phyloP scores from a whole-genome alignment of 1,284 basidiomycete species.

The Cerioporus squamosus region DNA sequence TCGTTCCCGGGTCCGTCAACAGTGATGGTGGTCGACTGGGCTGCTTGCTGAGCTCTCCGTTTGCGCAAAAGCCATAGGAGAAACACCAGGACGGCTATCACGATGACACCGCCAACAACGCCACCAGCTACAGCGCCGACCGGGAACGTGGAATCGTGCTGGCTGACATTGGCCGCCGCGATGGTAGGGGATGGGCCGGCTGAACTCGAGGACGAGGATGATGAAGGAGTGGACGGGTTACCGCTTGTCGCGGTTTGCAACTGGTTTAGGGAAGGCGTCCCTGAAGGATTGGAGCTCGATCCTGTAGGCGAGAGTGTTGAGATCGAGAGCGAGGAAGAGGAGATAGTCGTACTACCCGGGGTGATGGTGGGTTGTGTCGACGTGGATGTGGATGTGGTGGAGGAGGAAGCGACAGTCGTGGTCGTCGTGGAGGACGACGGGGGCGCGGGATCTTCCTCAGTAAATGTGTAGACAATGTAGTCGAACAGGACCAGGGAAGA shows the following conservation, averaged over 20 bases:
- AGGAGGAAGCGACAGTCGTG: background rate
- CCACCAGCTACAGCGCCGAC: background rate
- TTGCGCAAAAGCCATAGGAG: no score
- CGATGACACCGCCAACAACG: background rate
- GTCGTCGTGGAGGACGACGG: background rate
- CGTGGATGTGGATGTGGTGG: background rate
- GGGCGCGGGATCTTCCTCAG: background rate
- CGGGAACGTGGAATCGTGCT: background rate
- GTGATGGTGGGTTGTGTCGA: background rate
- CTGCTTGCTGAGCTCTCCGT: no score
- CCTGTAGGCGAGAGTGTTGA: background rate
- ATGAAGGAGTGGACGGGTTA: no score
- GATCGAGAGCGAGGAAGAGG: background rate
- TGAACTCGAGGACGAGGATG: background rate
- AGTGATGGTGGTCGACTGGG: no score
- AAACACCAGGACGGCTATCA: background rate
- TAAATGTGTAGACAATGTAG: constrained; percentile 29
- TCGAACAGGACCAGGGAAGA: constrained; percentile 28
- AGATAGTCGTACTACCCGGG: background rate
- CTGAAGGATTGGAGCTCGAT: no score
- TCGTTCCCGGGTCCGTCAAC: no score
- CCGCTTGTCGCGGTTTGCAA: no score
- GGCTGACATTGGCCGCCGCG: background rate
- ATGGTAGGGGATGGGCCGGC: background rate
- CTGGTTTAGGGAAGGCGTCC: no score